Evolutionary conservation across 148 eudicot species (phyloP).

Genomic region (Tetragonia tetragonoides): DNA sequence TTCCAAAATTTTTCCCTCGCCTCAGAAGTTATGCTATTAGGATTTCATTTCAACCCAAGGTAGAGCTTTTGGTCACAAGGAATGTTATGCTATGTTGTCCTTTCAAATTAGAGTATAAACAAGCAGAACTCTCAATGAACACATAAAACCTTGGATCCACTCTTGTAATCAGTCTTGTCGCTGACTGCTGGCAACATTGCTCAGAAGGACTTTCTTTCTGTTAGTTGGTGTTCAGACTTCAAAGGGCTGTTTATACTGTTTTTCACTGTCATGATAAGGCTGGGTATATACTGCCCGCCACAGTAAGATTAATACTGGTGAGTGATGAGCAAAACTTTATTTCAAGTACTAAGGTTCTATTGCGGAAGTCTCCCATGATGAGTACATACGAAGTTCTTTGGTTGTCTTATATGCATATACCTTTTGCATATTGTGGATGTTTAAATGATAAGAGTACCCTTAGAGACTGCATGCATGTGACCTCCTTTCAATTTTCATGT

Average conservation of each 20-base stretch:
- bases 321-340: not conserved
- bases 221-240: not conserved
- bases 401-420: not conserved
- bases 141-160: not conserved
- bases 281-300: no score
- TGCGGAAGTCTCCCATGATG: not conserved
- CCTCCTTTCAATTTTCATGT: not conserved
- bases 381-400: not conserved
- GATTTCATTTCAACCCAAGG: not conserved
- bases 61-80: not conserved
- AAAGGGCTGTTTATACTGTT: no score
- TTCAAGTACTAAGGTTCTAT: not conserved
- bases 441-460: not conserved
- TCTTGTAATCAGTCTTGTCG: not conserved
- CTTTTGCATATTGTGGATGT: not conserved
- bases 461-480: not conserved
- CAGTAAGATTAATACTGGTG: no score
- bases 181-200: not conserved
- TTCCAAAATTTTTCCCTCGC: no score
- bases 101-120: not conserved
- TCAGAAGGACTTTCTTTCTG: not conserved
- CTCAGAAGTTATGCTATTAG: not conserved
- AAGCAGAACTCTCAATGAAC: not conserved
- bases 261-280: no score
- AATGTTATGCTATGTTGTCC: not conserved